phyloP scores from a whole-genome alignment of 345 rosid genomes.

The Orychophragmus violaceus region DNA sequence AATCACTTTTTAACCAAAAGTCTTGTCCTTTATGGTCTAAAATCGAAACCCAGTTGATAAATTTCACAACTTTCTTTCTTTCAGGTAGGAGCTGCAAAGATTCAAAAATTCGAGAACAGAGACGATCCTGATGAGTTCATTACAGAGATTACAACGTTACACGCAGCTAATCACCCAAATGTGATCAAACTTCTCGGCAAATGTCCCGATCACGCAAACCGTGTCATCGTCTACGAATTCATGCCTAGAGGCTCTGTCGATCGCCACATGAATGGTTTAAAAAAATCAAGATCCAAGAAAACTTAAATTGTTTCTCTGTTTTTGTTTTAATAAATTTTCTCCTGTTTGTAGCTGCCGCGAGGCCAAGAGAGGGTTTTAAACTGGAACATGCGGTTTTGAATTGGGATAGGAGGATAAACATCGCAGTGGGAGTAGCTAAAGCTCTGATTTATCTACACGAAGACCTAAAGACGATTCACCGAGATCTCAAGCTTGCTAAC shows the following conservation, averaged over 20 bases:
- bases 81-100: constrained; percentile 73
- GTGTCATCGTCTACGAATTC: constrained; percentile 61
- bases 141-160: constrained; percentile 55
- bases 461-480: constrained; percentile 45
- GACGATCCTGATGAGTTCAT: constrained; percentile 59
- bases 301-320: not conserved
- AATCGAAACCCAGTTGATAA: not conserved
- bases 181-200: constrained; percentile 61
- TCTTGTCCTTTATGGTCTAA: not conserved
- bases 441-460: constrained; percentile 66
- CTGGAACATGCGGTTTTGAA: constrained; percentile 23
- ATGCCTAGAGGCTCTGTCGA: constrained; percentile 76
- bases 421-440: constrained; percentile 65
- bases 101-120: constrained; percentile 42
- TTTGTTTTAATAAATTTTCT: not conserved
- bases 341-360: not conserved
- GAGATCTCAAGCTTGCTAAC: constrained; percentile 65
- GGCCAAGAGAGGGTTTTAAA: not conserved
- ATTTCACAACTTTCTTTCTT: not conserved
- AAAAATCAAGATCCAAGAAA: not conserved
- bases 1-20: not conserved
- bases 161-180: constrained; percentile 56
- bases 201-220: constrained; percentile 46
- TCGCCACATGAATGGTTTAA: constrained; percentile 49
- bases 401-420: constrained; percentile 63